phyloP scores from a whole-genome alignment of 192 early-diverging fungal species.

The Umbelopsis ramanniana region DNA sequence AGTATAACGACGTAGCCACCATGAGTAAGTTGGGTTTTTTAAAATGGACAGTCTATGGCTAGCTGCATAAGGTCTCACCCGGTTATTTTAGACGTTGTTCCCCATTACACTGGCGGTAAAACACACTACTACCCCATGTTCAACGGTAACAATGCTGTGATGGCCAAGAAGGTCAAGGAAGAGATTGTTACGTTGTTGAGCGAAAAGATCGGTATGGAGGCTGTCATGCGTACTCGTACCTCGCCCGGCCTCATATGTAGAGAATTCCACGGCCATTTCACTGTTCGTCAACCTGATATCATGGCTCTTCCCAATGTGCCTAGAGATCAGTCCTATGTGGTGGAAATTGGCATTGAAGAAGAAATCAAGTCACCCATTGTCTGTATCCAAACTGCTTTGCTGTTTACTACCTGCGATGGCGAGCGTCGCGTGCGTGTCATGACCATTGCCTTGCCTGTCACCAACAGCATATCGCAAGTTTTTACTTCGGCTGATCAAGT shows the following conservation, averaged over 20 bases:
- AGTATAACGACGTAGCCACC: constrained; percentile 88
- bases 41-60: too few relatives aligned
- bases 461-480: constrained; percentile 55
- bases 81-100: constrained; percentile 74
- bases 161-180: constrained; percentile 73
- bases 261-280: constrained; percentile 73
- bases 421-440: constrained; percentile 71
- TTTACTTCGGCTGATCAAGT: constrained; percentile 60
- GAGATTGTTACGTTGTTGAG: constrained; percentile 74
- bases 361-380: constrained; percentile 49
- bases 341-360: constrained; percentile 67
- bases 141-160: constrained; percentile 58
- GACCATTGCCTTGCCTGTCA: constrained; percentile 66
- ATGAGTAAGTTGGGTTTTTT: too few relatives aligned
- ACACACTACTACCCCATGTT: constrained; percentile 83
- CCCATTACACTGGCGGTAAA: constrained; percentile 88
- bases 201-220: constrained; percentile 85
- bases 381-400: constrained; percentile 72
- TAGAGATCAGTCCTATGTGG: constrained; percentile 66
- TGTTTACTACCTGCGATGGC: constrained; percentile 70
- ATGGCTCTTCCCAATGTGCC: constrained; percentile 70
- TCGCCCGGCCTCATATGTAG: constrained; percentile 72
- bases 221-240: constrained; percentile 85
- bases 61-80: too few relatives aligned
- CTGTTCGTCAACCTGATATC: constrained; percentile 68